phyloP scores from a whole-genome alignment of 2,329 filamentous ascomycete species.

The Colletotrichum sansevieriae region DNA sequence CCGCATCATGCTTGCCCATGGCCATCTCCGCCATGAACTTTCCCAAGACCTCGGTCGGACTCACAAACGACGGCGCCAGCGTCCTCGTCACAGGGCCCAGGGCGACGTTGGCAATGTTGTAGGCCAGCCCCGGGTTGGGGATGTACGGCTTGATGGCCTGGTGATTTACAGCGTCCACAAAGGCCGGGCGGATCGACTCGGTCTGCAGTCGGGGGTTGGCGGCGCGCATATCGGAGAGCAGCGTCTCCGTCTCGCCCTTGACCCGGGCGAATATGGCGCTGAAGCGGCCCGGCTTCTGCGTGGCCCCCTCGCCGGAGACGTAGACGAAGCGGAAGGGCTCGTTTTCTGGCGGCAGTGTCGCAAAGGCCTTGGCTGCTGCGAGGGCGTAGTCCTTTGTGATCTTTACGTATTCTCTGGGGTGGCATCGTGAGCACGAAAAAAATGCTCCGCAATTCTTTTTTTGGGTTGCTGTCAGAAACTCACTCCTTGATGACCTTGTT shows the following conservation, averaged over 20 bases:
- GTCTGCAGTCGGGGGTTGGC: conserved; percentile 62
- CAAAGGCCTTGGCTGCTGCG: conserved; percentile 72
- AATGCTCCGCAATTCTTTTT: background rate
- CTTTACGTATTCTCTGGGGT: conserved; percentile 68
- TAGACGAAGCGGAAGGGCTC: conserved; percentile 77
- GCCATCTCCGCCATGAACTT: conserved; percentile 60
- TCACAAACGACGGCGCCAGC: conserved; percentile 46
- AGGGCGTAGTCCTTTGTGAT: conserved; percentile 78
- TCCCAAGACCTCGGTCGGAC: conserved; percentile 60
- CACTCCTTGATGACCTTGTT: conserved; percentile 70
- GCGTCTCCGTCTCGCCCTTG: conserved; percentile 76
- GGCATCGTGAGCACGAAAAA: background rate
- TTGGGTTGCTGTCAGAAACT: conserved; percentile 42
- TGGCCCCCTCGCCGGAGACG: conserved; percentile 75
- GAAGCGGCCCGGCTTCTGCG: conserved; percentile 66
- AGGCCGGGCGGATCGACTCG: conserved; percentile 70
- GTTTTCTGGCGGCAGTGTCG: conserved; percentile 56
- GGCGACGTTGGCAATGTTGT: conserved; percentile 28
- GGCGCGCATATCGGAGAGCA: conserved; percentile 66
- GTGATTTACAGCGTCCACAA: conserved; percentile 66
- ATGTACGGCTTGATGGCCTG: conserved; percentile 57
- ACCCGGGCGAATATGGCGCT: conserved; percentile 71
- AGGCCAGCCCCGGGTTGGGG: conserved; percentile 47
- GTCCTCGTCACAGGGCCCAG: conserved; percentile 47
- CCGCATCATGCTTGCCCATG: conserved; percentile 53